Base-by-base conservation (phyloP, 257 asterid species). In the Fraxinus americana region DNA sequence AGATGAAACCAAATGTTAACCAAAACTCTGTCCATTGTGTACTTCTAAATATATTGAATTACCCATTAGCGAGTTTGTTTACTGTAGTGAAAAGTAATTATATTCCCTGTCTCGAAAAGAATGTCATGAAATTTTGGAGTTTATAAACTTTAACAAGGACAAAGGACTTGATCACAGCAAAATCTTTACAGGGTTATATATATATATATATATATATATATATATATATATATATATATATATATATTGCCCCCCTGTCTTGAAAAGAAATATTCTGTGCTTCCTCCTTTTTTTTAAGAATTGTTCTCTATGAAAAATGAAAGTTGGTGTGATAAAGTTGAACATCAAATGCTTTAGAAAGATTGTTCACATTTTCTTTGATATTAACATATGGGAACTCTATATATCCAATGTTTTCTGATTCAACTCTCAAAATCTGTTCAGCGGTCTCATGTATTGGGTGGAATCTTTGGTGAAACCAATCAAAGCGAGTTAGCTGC, bases 401-500 rank as follows among this genome's bases (percentile, higher is more conserved):
- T 35, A 17, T 19, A 9, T 25, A 36, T 70, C 17, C 13, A 34
- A n/a, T 78, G 19, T 70, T 77, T 11, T 21, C 80, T 86, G 78
- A 86, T 79, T 79, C 50, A 57, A 71, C n/a, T 43, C 79, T 66
- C 61, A 7, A 67, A 73, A 75, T 61, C 69, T 84, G 61, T 79
- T 75, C 85, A 83, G 88, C 8, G 84, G 81, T 89, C 93, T 17
- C 78, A 82, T 30, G 76, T 76, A 75, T 79, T 91, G 71, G 88
- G 92, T 74, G 97, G 97, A 68, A 75, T 82, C 61, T 94, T 94
- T 78, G 94, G 92, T 5, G 97, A 90, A 89, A 94, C 97, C 41
- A 94, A 94, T 85, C 94, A 89, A 83, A 94, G 98, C 79, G 98
- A 94, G 79, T 79, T 94, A 79, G 98, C 96, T 79, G 98, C 97